These are phyloP conservation scores for Monilinia laxa DNA, from an alignment of 2,329 filamentous ascomycete species.

Conservation along the genomic window DNA sequence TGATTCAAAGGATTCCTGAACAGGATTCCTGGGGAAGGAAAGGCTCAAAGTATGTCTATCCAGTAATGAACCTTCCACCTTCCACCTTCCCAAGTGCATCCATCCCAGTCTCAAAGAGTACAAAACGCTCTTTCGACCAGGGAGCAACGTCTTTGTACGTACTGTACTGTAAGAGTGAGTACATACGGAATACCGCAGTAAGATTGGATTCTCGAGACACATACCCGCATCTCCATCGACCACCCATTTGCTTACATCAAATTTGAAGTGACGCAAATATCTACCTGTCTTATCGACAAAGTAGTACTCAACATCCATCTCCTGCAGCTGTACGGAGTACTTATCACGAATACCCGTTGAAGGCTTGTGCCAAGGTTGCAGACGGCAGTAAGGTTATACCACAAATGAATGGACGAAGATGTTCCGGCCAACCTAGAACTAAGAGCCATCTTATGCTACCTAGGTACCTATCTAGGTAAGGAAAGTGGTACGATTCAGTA, in stretches of 20 bases:
- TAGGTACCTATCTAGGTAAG: too few species aligned
- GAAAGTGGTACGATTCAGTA: too few species aligned
- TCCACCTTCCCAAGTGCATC: background rate
- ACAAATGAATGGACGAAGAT: background rate
- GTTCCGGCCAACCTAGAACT: background rate
- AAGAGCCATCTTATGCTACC: background rate
- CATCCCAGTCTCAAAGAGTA: background rate
- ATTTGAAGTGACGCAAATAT: background rate
- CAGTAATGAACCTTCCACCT: background rate
- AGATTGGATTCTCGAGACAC: conserved; percentile 12
- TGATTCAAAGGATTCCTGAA: conserved; percentile 13
- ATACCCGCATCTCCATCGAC: background rate
- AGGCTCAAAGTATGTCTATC: conserved; percentile 2
- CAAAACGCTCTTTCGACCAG: background rate
- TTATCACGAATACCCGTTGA: background rate
- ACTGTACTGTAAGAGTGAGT: too few species aligned
- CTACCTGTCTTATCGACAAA: background rate
- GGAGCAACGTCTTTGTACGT: conserved; percentile 1
- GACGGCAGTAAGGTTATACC: too few species aligned
- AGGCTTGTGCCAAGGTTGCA: background rate
- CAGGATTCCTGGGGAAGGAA: conserved; percentile 12
- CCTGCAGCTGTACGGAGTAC: too few species aligned
- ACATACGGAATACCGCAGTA: too few species aligned
- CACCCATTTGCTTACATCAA: background rate
- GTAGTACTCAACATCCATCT: too few species aligned